Percentiles rank a stretch among this genome's conserved stretches.
Conservation (phyloP, 1,284 basidiomycete genomes). For the Gastroboletus turbinatus region DNA sequence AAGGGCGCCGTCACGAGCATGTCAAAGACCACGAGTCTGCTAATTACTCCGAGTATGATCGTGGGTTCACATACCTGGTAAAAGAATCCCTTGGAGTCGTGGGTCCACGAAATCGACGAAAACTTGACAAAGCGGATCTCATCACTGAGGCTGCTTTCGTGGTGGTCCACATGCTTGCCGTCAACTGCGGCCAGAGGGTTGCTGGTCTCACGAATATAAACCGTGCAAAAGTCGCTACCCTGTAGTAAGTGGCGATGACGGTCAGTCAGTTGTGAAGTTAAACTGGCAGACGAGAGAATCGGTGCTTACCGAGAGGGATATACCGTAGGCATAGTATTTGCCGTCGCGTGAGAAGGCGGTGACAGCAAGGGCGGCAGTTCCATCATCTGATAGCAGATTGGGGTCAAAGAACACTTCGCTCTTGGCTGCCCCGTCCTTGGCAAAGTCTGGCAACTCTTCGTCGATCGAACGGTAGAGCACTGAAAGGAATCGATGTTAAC, state of each 20-base stretch:
- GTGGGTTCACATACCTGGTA: conserved; percentile 57
- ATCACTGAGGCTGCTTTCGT: conserved; percentile 58
- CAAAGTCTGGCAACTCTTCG: conserved; percentile 51
- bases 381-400: conserved; percentile 71
- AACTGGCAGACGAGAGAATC: background rate
- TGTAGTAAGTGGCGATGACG: conserved; percentile 25
- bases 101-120: conserved; percentile 68
- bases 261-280: conserved; percentile 8
- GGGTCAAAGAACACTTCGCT: conserved; percentile 80
- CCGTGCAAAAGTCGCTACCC: conserved; percentile 75
- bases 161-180: conserved; percentile 41
- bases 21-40: background rate
- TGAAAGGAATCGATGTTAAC: conserved; percentile 23
- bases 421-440: conserved; percentile 41
- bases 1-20: background rate
- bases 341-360: conserved; percentile 66
- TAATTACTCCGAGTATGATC: background rate
- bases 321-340: conserved; percentile 73
- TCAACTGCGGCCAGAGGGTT: conserved; percentile 50
- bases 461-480: conserved; percentile 69
- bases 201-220: conserved; percentile 65
- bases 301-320: conserved; percentile 62
- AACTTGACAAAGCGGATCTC: conserved; percentile 78
- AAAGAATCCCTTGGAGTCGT: conserved; percentile 79
- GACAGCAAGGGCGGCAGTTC: conserved; percentile 63